These are phyloP conservation scores for Didymella keratinophila DNA, from an alignment of 2,329 filamentous ascomycete species.

Conservation along the genomic window DNA sequence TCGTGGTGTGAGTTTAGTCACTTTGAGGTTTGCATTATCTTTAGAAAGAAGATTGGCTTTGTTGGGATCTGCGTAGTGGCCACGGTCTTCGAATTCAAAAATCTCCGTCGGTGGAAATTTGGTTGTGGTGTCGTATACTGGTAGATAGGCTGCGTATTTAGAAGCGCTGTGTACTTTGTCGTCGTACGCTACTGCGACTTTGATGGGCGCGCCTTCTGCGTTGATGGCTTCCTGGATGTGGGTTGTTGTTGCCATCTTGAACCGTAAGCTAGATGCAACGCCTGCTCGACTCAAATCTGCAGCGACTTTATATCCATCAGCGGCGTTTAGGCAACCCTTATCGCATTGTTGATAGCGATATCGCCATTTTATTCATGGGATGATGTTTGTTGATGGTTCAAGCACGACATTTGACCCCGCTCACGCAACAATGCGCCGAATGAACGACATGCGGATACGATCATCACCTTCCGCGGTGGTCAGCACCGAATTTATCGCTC, in stretches of 20 bases:
- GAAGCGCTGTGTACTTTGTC: conserved; percentile 32
- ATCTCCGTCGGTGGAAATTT: conserved; percentile 51
- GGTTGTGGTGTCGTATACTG: conserved; percentile 49
- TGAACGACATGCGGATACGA: not conserved
- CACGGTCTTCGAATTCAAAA: conserved; percentile 54
- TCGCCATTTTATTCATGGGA: not conserved
- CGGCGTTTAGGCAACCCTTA: not conserved
- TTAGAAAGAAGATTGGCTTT: conserved; percentile 53
- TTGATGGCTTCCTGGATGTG: not conserved
- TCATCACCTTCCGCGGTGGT: not conserved
- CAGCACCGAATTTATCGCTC: not conserved
- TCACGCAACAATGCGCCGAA: not conserved
- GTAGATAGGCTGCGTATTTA: conserved; percentile 47
- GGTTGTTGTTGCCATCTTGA: not conserved
- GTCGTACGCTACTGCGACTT: conserved; percentile 23
- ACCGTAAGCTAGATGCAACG: not conserved
- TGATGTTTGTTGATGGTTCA: not conserved
- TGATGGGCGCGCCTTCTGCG: not conserved
- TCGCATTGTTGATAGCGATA: not conserved
- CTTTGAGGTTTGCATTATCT: conserved; percentile 36
- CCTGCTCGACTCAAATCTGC: too few species aligned
- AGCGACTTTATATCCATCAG: not conserved
- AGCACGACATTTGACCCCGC: not conserved
- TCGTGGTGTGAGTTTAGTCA: conserved; percentile 35
- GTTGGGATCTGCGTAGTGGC: conserved; percentile 53